A percentile compares a stretch with the other conserved stretches of the same genome.
phyloP scores from a whole-genome alignment of 2,329 filamentous ascomycete genomes.

The Chaetothyriales sp. region DNA sequence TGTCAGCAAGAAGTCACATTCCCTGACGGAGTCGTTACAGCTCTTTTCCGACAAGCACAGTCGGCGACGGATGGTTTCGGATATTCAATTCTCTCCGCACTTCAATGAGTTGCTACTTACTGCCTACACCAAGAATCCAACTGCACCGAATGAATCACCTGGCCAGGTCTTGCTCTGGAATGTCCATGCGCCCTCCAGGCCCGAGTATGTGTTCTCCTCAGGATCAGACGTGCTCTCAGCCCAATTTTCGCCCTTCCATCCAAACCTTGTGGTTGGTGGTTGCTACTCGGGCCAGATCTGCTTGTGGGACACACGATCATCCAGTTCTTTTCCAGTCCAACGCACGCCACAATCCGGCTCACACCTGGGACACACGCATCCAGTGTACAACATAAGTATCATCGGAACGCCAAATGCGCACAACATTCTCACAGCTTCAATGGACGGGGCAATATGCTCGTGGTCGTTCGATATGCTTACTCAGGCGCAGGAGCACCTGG shows the following conservation, averaged over 20 bases:
- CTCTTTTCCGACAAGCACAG: constrained; percentile 94
- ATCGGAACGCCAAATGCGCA: constrained; percentile 97
- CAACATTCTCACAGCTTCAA: constrained; percentile 94
- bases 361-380: constrained; percentile 66
- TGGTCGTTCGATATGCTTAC: constrained; percentile 98
- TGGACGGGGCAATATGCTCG: constrained; percentile 88
- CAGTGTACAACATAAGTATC: constrained; percentile 87
- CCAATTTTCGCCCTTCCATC: constrained; percentile 97
- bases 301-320: constrained; percentile 88
- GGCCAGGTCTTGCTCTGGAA: constrained; percentile 97
- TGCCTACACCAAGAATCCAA: constrained; percentile 93
- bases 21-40: constrained; percentile 64
- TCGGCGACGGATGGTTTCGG: constrained; percentile 93
- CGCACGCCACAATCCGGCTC: constrained; percentile 91
- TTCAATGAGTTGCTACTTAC: constrained; percentile 85
- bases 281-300: constrained; percentile 94
- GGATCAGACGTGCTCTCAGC: constrained; percentile 90
- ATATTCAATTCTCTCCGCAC: constrained; percentile 78
- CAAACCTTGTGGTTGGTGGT: constrained; percentile 87
- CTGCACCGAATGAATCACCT: constrained; percentile 83
- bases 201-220: constrained; percentile 92
- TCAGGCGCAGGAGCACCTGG: constrained; percentile 85
- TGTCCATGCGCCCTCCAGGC: constrained; percentile 78
- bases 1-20: constrained; percentile 15
- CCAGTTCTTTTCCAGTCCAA: constrained; percentile 64